Evolutionary conservation across 2,329 filamentous ascomycete genomes (phyloP).

Genomic region (Cercospora beticola): DNA sequence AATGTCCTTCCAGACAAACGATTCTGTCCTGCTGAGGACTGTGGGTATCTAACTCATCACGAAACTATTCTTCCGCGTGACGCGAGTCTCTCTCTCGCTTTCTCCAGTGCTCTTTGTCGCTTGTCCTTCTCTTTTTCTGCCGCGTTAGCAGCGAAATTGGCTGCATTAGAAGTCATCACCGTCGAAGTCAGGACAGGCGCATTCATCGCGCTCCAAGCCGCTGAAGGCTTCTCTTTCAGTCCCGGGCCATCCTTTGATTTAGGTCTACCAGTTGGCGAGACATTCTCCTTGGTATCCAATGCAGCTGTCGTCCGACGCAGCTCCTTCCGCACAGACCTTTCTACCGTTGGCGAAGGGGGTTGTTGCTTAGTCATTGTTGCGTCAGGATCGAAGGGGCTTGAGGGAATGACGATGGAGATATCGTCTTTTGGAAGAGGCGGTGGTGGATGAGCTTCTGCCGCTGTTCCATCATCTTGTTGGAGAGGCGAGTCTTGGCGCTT

Average conservation of each 20-base stretch:
- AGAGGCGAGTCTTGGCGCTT: slow-evolving; percentile 25
- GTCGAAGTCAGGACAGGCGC: background rate
- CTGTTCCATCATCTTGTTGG: slow-evolving; percentile 16
- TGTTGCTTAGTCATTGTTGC: background rate
- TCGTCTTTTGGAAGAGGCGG: background rate
- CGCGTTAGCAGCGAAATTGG: slow-evolving; percentile 17
- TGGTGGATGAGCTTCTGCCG: slow-evolving; percentile 14
- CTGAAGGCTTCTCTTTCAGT: slow-evolving; percentile 26
- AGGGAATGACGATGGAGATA: slow-evolving; percentile 6
- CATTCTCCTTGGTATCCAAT: slow-evolving; percentile 27
- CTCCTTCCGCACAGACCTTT: slow-evolving; percentile 14
- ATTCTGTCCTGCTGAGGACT: background rate
- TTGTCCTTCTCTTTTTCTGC: background rate
- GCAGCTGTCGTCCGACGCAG: slow-evolving; percentile 1
- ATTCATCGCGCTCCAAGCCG: slow-evolving; percentile 33
- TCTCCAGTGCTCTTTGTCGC: slow-evolving; percentile 21
- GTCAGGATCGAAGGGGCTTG: slow-evolving; percentile 12
- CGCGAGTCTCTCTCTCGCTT: slow-evolving; percentile 30
- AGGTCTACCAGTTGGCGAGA: slow-evolving; percentile 18
- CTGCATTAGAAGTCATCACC: slow-evolving; percentile 16
- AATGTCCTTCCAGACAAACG: background rate
- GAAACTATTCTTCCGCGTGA: slow-evolving; percentile 29
- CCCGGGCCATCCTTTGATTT: slow-evolving; percentile 18
- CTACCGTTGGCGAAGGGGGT: slow-evolving; percentile 14
- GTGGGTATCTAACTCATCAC: slow-evolving; percentile 10